Evolutionary conservation across 2,329 filamentous ascomycete genomes (phyloP), one percentile per base, ranked within the genome.

Genomic region (Trichoderma sp.): DNA sequence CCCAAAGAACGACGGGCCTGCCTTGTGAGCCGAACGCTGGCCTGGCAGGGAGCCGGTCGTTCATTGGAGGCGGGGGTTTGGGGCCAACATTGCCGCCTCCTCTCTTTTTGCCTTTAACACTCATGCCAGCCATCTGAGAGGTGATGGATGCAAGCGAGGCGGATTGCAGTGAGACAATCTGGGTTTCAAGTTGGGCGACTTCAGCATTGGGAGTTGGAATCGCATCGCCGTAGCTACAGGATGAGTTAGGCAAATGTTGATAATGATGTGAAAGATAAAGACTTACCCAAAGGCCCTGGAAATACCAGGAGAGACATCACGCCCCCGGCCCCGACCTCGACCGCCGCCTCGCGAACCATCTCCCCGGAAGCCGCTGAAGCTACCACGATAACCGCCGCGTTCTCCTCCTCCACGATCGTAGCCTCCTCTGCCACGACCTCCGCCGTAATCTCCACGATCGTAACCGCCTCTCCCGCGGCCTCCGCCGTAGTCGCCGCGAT

Each of bases 1-100:
- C 81, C 86, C 86, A 89, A 0, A 89, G 79, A 2, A 80, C 75
- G 3, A 87, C 83, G 0, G 77, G 58, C 1, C 61, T 77, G 4
- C 87, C 88, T 6, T 74, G 74, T 3, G 77, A 81, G 24, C 87
- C 86, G 73, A 84, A 89, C 1, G 82, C 83, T 24, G 88, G 88
- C 3, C 87, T 83, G 8, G 76, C 71, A 3, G 87, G 85, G 61
- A 89, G 81, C 21, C 77, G 73, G 32, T 80, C 78, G 9, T 58
- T 63, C 47, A 68, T 58, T n/a, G 9, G 68, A 9, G 28, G 73
- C 74, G 18, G 73, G 15, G 8, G 69, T 9, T 28, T 63, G 14
- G 18, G 73, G 26, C 26, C 39, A 60, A 30, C 71, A 18, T 60
- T 60, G 39, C 65, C 65, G 7, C 53, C 64, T 58, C 24, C 56